Evolutionary conservation across 306 rosid genomes (phyloP).

Genomic region (Arachis hypogaea): DNA sequence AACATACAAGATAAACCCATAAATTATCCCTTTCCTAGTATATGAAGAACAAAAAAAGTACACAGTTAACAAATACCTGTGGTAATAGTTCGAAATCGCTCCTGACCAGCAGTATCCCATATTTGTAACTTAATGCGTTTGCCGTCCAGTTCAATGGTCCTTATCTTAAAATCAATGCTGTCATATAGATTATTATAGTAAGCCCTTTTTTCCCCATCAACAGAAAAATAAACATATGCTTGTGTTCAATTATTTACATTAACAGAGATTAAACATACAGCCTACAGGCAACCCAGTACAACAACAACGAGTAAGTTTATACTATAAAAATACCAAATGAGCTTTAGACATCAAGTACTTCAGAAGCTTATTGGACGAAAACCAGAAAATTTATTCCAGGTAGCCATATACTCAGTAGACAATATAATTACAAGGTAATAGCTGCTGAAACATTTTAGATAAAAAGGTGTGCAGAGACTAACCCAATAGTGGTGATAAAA

Average conservation of each 20-base stretch:
- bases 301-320: slow-evolving; percentile 10
- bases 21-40: slow-evolving; percentile 9
- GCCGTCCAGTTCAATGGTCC: slow-evolving; percentile 84
- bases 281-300: slow-evolving; percentile 4
- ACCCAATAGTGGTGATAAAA: slow-evolving; percentile 95
- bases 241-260: slow-evolving; percentile 20
- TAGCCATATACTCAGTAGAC: background rate
- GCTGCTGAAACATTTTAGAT: slow-evolving; percentile 11
- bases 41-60: slow-evolving; percentile 21
- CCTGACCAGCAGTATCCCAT: slow-evolving; percentile 95
- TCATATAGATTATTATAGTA: slow-evolving; percentile 23
- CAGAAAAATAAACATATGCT: slow-evolving; percentile 10
- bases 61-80: slow-evolving; percentile 50
- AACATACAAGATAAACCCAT: background rate
- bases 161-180: slow-evolving; percentile 90
- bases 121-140: slow-evolving; percentile 82
- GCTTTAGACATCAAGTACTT: slow-evolving; percentile 10
- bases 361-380: slow-evolving; percentile 32
- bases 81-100: slow-evolving; percentile 84
- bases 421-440: slow-evolving; percentile 4
- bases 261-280: slow-evolving; percentile 20
- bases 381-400: slow-evolving; percentile 1
- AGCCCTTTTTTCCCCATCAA: slow-evolving; percentile 26
- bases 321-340: slow-evolving; percentile 8
- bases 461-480: slow-evolving; percentile 41